Evolutionary conservation across 78 protist genomes (phyloP), one percentile per base, ranked within the genome.

Genomic region (Bigelowiella natans): DNA sequence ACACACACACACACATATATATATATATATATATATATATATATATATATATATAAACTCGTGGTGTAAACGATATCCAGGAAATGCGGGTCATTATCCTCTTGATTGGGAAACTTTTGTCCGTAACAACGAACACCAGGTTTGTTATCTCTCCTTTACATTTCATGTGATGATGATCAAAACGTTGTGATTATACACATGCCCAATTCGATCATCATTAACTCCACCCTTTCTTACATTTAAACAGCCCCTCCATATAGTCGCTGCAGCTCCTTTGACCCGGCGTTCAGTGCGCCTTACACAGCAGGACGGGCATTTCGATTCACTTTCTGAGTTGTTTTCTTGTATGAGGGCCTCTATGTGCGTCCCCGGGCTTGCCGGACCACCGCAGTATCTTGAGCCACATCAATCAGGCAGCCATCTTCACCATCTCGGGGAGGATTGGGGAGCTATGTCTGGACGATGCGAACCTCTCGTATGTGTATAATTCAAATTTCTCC

Each of bases 261-360:
- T 51, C 7, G 73, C 73, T 26, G 73, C 73, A 26, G 73, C 73
- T 18, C 73, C 73, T 51, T 51, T 51, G 18, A 51, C 73, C 73
- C 73, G 73, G 34, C 73, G 73, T 51, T 51, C 73, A 7, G 18
- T 51, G 34, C 34, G 34, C 18, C 73, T 51, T 26, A 26, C 73
- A 7, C 73, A 51, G 18, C 73, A 51, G 73, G 3, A 29, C n/a
- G 73, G 89, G 28, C 11, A 26, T 1, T 87, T 1, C 38, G 1
- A 31, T n/a, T 39, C 63, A 0, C n/a, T 87, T 7, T 34, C 89
- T 2, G 89, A 87, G 89, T 63, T 87, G 30, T 38, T n/a, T 2
- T 1, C 0, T 34, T 87, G 89, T 63, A 1, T 87, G 89, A 38
- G 40, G 28, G 89, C 89, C 28, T 87, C 89, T 2, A 87, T 87